Evolutionary conservation across 257 asterid species (phyloP).

Genomic region (Verbascum thapsus): DNA sequence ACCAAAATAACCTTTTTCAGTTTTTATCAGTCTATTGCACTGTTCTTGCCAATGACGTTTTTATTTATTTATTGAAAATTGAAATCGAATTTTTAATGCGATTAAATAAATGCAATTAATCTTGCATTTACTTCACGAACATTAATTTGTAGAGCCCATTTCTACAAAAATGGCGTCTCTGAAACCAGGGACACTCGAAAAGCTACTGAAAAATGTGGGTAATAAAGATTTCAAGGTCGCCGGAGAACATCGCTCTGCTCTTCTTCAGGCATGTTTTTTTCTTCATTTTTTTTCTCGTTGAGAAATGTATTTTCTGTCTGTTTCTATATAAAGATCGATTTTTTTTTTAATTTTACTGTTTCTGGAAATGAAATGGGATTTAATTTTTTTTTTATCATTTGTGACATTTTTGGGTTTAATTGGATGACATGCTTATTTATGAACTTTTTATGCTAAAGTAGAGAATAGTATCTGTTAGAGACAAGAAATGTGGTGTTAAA

Average conservation of each 20-base stretch:
- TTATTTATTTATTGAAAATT: too few relatives aligned
- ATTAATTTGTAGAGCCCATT: background rate
- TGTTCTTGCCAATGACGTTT: constrained; percentile 21
- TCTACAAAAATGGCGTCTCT: constrained; percentile 77
- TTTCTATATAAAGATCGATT: constrained; percentile 3
- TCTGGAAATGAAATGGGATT: background rate
- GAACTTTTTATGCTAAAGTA: too few relatives aligned
- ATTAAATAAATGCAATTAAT: constrained; percentile 1
- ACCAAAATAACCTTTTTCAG: background rate
- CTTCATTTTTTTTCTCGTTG: background rate
- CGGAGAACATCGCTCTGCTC: constrained; percentile 92
- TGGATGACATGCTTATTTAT: too few relatives aligned
- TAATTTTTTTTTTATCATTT: background rate
- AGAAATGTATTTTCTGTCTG: constrained; percentile 1
- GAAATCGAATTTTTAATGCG: too few relatives aligned
- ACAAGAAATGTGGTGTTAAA: too few relatives aligned
- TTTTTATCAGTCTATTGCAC: background rate
- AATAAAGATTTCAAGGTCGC: constrained; percentile 70
- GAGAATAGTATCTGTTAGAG: too few relatives aligned
- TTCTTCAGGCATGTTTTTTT: constrained; percentile 67
- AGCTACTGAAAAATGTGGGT: constrained; percentile 72
- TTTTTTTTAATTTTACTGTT: background rate
- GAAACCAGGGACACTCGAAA: constrained; percentile 68
- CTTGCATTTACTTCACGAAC: background rate
- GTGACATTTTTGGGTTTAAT: too few relatives aligned